Evolutionary conservation across 768 basidiomycete genomes (phyloP).

Genomic region (Porphyrellus cyaneotinctus): DNA sequence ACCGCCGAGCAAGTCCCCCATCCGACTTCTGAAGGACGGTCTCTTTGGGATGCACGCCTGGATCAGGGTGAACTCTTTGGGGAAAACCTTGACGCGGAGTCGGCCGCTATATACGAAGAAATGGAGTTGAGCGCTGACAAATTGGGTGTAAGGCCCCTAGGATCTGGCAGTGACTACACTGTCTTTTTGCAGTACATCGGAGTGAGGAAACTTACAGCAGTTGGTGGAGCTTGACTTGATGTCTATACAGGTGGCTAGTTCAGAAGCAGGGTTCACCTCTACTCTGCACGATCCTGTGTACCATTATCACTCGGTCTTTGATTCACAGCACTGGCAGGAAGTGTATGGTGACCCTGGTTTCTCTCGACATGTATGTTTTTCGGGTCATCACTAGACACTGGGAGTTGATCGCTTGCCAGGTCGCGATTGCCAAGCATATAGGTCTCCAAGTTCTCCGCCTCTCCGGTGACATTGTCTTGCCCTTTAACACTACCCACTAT

Average conservation of each 20-base stretch:
- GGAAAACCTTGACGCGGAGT: conserved; percentile 28
- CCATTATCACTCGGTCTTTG: conserved; percentile 76
- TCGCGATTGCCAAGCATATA: conserved; percentile 62
- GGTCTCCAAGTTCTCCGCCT: conserved; percentile 63
- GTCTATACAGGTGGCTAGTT: conserved; percentile 31
- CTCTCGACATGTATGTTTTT: conserved; percentile 57
- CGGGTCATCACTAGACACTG: neutral
- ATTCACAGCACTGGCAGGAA: conserved; percentile 69
- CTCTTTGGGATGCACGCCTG: conserved; percentile 73
- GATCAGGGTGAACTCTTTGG: conserved; percentile 48
- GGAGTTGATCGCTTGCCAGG: conserved; percentile 34
- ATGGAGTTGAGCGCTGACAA: conserved; percentile 27
- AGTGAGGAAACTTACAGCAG: conserved; percentile 33
- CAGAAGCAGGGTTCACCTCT: conserved; percentile 28
- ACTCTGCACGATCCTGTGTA: conserved; percentile 58
- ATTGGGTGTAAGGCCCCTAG: conserved; percentile 55
- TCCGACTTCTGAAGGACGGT: conserved; percentile 57
- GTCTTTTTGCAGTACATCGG: conserved; percentile 84
- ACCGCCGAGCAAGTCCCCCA: conserved; percentile 72
- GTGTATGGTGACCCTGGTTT: conserved; percentile 74
- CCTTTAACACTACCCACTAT: conserved; percentile 77
- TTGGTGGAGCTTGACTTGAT: conserved; percentile 1
- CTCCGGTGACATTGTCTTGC: conserved; percentile 60
- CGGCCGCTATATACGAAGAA: conserved; percentile 25
- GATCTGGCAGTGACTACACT: conserved; percentile 88